A percentile compares a stretch with the other conserved stretches of the same genome.
phyloP scores from a whole-genome alignment of 1,284 basidiomycete species.

The Sporisorium graminicola region DNA sequence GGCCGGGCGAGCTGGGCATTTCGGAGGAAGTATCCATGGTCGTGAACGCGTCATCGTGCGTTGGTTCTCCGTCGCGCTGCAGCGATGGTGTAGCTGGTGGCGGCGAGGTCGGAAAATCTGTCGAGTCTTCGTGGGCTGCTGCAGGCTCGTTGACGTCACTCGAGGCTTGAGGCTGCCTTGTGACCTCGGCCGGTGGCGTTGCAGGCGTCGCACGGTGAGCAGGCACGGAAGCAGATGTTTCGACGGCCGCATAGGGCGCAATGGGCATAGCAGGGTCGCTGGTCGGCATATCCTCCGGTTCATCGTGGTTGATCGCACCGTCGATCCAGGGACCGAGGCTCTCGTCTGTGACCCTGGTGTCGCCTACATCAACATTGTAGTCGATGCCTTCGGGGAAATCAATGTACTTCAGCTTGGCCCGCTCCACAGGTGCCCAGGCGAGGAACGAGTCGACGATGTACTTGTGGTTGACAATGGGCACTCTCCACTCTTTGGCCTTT shows the following conservation, averaged over 20 bases:
- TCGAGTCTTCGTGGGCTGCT: slow-evolving; percentile 5
- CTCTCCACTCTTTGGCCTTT: slow-evolving; percentile 82
- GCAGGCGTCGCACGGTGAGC: background rate
- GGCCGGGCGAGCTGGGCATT: slow-evolving; percentile 23
- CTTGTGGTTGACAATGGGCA: slow-evolving; percentile 86
- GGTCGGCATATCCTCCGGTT: slow-evolving; percentile 35
- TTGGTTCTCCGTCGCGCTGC: background rate
- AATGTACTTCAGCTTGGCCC: slow-evolving; percentile 46
- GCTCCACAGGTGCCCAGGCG: slow-evolving; percentile 38
- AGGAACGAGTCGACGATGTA: slow-evolving; percentile 89
- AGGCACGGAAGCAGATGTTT: background rate
- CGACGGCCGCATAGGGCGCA: slow-evolving; percentile 9
- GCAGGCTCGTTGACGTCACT: background rate
- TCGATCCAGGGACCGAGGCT: slow-evolving; percentile 49
- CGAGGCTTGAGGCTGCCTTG: background rate
- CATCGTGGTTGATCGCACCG: slow-evolving; percentile 46
- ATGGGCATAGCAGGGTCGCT: slow-evolving; percentile 28
- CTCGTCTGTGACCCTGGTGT: slow-evolving; percentile 39
- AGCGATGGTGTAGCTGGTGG: slow-evolving; percentile 26
- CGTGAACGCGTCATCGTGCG: slow-evolving; percentile 16
- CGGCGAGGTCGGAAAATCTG: slow-evolving; percentile 8
- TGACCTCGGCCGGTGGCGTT: background rate
- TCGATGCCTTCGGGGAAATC: slow-evolving; percentile 43
- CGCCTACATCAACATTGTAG: slow-evolving; percentile 34
- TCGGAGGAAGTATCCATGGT: slow-evolving; percentile 25